Evolutionary conservation across 805 yeast species (phyloP).

Genomic region (Suhomyces prunicola): DNA sequence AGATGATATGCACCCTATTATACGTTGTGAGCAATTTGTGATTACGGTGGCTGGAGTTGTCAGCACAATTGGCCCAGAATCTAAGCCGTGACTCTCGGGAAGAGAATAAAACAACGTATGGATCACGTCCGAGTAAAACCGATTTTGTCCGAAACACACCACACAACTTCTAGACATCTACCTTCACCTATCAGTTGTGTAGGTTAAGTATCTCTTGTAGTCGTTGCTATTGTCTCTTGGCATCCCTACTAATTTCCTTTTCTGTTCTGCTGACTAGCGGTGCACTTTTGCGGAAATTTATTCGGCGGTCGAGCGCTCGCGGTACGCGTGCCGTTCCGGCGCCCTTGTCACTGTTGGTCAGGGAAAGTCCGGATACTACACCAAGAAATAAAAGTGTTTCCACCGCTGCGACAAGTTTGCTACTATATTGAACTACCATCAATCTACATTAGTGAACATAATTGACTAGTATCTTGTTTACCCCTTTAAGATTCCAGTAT

Average conservation of each 20-base stretch:
- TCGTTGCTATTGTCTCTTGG: background rate
- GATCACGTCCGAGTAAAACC: background rate
- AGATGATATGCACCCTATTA: slow-evolving; percentile 75
- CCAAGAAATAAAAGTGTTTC: background rate
- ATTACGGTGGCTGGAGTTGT: background rate
- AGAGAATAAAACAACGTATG: background rate
- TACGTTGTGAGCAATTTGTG: background rate
- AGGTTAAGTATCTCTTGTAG: no score
- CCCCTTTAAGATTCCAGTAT: background rate
- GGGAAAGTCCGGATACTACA: background rate
- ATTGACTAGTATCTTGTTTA: background rate
- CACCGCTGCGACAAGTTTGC: background rate
- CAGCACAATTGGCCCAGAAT: background rate
- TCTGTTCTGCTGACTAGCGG: background rate
- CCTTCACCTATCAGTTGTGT: no score
- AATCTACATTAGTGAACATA: background rate
- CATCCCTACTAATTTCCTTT: background rate
- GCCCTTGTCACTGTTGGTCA: background rate
- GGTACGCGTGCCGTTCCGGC: background rate
- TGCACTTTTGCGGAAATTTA: background rate
- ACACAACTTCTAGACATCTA: no score
- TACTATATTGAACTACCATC: background rate
- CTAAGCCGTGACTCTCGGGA: background rate
- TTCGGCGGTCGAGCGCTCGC: background rate
- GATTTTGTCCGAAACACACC: background rate